Conservation (phyloP, 805 yeast genomes). For the Ogataea nakhonphanomensis region DNA sequence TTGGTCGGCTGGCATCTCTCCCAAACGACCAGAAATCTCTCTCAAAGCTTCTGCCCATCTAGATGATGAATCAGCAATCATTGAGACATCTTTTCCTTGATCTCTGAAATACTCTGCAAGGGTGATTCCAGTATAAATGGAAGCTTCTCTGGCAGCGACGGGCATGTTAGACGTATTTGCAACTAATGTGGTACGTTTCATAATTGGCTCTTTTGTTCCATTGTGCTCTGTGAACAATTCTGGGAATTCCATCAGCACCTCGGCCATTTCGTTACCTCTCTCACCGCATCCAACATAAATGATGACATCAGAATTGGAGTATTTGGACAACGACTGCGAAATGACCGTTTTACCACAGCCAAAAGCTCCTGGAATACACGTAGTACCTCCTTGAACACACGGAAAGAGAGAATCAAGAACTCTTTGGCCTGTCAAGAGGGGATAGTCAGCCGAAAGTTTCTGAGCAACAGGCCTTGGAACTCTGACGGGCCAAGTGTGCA, state of each 20-base stretch:
- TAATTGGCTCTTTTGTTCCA: constrained; percentile 96
- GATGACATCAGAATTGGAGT: constrained; percentile 95
- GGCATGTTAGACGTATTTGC: constrained; percentile 99
- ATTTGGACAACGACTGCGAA: constrained; percentile 95
- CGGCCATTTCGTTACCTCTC: constrained; percentile 99
- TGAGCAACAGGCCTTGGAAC: constrained; percentile 98
- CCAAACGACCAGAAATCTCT: constrained; percentile 99
- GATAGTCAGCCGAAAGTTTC: constrained; percentile 89
- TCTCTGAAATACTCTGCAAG: constrained; percentile 99
- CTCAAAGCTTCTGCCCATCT: constrained; percentile 99
- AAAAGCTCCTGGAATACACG: constrained; percentile 99
- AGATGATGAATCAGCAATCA: constrained; percentile 99
- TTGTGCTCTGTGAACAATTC: constrained; percentile 86
- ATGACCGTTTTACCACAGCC: constrained; percentile 98
- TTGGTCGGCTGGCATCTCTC: constrained; percentile 99
- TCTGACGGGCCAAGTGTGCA: constrained; percentile 99
- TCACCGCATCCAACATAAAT: constrained; percentile 95
- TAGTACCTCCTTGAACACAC: constrained; percentile 99
- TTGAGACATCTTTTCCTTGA: constrained; percentile 97
- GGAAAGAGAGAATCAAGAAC: constrained; percentile 97
- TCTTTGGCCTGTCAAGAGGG: constrained; percentile 97
- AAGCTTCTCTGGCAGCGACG: constrained; percentile 99
- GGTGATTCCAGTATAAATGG: constrained; percentile 98
- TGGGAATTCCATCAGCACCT: constrained; percentile 99
- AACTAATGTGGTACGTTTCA: constrained; percentile 98